Conservation (phyloP, 2,329 filamentous ascomycete species). For the Alternaria atra region DNA sequence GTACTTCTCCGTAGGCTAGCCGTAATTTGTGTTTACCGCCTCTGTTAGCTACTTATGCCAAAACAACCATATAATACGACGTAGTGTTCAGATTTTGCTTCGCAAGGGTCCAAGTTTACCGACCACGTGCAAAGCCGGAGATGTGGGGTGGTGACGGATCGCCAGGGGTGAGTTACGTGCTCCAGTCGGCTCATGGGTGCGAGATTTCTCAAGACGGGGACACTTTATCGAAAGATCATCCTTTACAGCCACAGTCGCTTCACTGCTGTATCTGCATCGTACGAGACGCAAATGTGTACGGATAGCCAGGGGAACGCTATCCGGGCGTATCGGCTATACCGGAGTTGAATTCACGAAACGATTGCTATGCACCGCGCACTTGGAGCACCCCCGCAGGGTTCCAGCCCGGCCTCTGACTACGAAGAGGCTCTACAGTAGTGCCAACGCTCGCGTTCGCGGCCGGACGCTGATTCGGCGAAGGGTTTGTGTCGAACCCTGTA, state of each 20-base stretch:
- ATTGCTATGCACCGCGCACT: not conserved
- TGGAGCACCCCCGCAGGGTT: slow-evolving; percentile 8
- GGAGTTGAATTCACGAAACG: slow-evolving; percentile 2
- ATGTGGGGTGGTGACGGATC: slow-evolving; percentile 17
- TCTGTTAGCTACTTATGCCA: not conserved
- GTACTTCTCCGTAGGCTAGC: not conserved
- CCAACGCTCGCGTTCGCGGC: slow-evolving; percentile 4
- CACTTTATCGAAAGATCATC: slow-evolving; percentile 16
- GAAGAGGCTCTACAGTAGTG: slow-evolving; percentile 14
- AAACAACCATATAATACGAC: slow-evolving; percentile 15
- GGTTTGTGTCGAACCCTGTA: slow-evolving; percentile 14
- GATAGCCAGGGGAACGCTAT: slow-evolving; percentile 1
- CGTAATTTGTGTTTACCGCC: slow-evolving; percentile 8
- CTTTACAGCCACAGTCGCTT: slow-evolving; percentile 30
- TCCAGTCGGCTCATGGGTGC: slow-evolving; percentile 5
- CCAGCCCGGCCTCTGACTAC: slow-evolving; percentile 1
- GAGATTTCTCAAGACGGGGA: slow-evolving; percentile 2
- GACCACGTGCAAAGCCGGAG: slow-evolving; percentile 11
- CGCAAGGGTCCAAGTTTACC: slow-evolving; percentile 7
- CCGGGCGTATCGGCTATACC: not conserved
- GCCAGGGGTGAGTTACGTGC: slow-evolving; percentile 13
- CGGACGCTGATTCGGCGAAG: slow-evolving; percentile 11
- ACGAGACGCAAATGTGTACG: not conserved
- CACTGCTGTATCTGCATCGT: slow-evolving; percentile 1
- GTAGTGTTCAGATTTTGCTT: slow-evolving; percentile 19